Conservation (phyloP, 2,329 filamentous ascomycete genomes). For the Aspergillus unguis region DNA sequence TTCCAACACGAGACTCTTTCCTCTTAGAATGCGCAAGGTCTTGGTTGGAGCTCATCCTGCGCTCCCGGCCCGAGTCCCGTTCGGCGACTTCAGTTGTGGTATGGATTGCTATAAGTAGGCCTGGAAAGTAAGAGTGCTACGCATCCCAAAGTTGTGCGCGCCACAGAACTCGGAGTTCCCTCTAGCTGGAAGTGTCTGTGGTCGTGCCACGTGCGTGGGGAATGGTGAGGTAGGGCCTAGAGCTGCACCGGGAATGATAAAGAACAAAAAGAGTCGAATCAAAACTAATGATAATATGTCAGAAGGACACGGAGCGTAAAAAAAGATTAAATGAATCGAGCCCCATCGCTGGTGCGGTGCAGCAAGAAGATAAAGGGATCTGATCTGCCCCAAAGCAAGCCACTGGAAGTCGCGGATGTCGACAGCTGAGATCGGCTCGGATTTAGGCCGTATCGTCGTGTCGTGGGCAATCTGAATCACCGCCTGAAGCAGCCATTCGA, state of each 20-base stretch:
- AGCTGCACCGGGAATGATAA: conserved; percentile 11
- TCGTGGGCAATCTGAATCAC: conserved; percentile 4
- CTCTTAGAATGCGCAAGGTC: conserved; percentile 25
- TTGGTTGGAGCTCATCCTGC: conserved; percentile 25
- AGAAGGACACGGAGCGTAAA: conserved; percentile 8
- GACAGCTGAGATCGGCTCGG: conserved; percentile 12
- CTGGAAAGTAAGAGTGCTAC: conserved; percentile 10
- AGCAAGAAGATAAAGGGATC: conserved; percentile 8
- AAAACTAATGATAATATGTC: background rate
- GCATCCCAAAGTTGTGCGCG: conserved; percentile 15
- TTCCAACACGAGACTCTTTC: conserved; percentile 51
- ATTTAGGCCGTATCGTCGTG: conserved; percentile 12
- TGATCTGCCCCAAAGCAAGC: conserved; percentile 4
- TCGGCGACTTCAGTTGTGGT: conserved; percentile 1
- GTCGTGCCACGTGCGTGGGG: conserved; percentile 24
- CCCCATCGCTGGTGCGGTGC: conserved; percentile 7
- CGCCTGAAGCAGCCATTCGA: conserved; percentile 1
- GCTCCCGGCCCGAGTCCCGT: background rate
- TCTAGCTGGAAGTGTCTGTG: conserved; percentile 17
- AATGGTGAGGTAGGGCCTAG: conserved; percentile 16
- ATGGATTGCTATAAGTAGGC: conserved; percentile 12
- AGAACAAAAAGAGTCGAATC: conserved; percentile 6
- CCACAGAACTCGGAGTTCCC: conserved; percentile 13
- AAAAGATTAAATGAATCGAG: conserved; percentile 9
- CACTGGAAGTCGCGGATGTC: conserved; percentile 3